Evolutionary conservation across 164 flowering plant species (phyloP).

Genomic region (Vitis vinifera): ASM3070453v1 NC_081815.1:4485501-4486000

Average conservation of each 20-base stretch:
- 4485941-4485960: too few species aligned
- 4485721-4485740: background rate
- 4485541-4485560: background rate
- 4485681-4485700: slow-evolving; percentile 26
- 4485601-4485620: slow-evolving; percentile 73
- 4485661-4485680: slow-evolving; percentile 90
- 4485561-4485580: slow-evolving; percentile 9
- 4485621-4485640: slow-evolving; percentile 83
- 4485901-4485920: too few species aligned
- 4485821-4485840: too few species aligned
- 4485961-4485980: too few species aligned
- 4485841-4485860: background rate
- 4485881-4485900: background rate
- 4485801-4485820: too few species aligned
- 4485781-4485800: background rate
- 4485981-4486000: too few species aligned
- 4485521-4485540: too few species aligned
- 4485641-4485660: slow-evolving; percentile 74
- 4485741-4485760: background rate
- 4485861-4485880: background rate
- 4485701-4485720: background rate
- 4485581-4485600: slow-evolving; percentile 88
- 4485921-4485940: too few species aligned
- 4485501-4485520: too few species aligned
- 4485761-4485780: background rate